These are phyloP conservation scores for Coriolopsis trogii DNA, from an alignment of 1,284 basidiomycete genomes.

Conservation along the genomic window DNA sequence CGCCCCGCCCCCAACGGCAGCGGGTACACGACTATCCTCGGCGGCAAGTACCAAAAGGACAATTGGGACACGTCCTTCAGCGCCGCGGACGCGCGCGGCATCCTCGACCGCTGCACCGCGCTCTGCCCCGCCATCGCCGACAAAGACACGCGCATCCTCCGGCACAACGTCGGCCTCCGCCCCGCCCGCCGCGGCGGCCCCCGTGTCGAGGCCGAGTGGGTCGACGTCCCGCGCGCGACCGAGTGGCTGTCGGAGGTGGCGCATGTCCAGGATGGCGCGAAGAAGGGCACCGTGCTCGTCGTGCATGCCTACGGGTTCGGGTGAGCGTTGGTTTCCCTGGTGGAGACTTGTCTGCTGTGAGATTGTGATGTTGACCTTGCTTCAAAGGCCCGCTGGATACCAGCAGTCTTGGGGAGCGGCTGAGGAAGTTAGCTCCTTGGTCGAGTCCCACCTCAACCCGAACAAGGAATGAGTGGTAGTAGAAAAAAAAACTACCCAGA, in stretches of 20 bases:
- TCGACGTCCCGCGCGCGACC: slow-evolving; percentile 41
- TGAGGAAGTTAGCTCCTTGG: slow-evolving; percentile 37
- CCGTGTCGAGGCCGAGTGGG: slow-evolving; percentile 64
- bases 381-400: slow-evolving; percentile 66
- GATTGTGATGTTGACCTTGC: not conserved
- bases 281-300: slow-evolving; percentile 47
- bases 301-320: slow-evolving; percentile 75
- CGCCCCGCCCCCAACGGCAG: slow-evolving; percentile 41
- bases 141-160: slow-evolving; percentile 47
- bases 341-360: not conserved
- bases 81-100: slow-evolving; percentile 43
- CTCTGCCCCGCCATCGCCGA: slow-evolving; percentile 42
- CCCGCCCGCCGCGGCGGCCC: slow-evolving; percentile 72
- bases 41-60: slow-evolving; percentile 54
- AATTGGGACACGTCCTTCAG: slow-evolving; percentile 54
- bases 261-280: slow-evolving; percentile 5
- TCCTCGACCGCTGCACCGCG: slow-evolving; percentile 46
- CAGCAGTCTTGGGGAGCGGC: slow-evolving; percentile 79
- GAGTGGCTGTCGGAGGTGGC: slow-evolving; percentile 31
- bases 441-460: slow-evolving; percentile 12
- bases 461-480: not conserved
- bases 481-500: no score
- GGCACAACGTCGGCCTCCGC: slow-evolving; percentile 71
- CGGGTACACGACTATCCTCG: slow-evolving; percentile 51
- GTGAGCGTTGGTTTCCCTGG: slow-evolving; percentile 29